Evolutionary conservation across 1,139 yeast species (phyloP), one percentile per base, ranked within the genome.

Genomic region (Yarrowia galli): DNA sequence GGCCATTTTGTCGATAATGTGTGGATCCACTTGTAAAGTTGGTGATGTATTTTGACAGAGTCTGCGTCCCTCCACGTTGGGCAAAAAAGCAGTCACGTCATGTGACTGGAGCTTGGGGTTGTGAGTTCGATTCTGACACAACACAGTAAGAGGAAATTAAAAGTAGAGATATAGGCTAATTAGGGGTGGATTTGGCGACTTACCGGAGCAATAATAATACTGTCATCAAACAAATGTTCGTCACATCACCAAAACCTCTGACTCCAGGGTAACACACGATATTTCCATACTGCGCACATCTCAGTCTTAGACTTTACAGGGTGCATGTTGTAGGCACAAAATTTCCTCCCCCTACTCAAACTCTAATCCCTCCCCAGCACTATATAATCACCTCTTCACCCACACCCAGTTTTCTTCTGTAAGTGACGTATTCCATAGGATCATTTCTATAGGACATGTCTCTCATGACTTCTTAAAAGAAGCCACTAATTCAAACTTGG

Each of bases 401-500:
- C 63, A 58, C 32, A 58, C 64, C 64, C 64, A 42, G 42, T 68
- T 56, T 67, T 67, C 61, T 67, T 67, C 69, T 65, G 67, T 67
- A 67, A 64, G 69, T 67, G 69, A 67, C 66, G 66, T 61, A 61
- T 61, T 61, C 66, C 66, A 61, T 61, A 61, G 66, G 66, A 61
- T 61, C 66, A 61, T 61, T 61, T 61, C 66, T 61, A 61, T 61
- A 61, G 66, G 54, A 48, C 68, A 89, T 95, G 96, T 89, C 95
- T 89, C 95, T 89, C 93, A 88, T 89, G 95, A 89, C 71, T 95
- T 91, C 95, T 89, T 89, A 91, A 87, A 88, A 91, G 87, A 95
- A 91, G 97, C 97, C 97, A 91, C 96, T 89, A 92, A 89, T 89
- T 89, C 96, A 96, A 91, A 90, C 97, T 91, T 91, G 97, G 97